A percentile compares a stretch with the other conserved stretches of the same genome.
phyloP scores from a whole-genome alignment of 371 early-diverging fungal genomes.

The Chytridium lagenaria region DNA sequence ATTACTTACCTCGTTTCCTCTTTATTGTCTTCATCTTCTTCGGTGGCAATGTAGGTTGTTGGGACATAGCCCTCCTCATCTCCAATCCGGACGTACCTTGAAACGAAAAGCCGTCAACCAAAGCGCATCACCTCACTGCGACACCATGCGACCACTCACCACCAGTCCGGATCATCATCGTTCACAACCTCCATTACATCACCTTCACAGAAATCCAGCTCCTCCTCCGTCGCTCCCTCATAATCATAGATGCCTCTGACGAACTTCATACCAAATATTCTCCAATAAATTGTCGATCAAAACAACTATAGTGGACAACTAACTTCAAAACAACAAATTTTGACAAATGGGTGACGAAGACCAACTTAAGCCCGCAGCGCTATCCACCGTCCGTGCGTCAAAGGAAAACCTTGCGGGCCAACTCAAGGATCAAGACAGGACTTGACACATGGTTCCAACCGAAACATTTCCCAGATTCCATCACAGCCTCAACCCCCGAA shows the following conservation, averaged over 20 bases:
- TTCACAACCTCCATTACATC: slow-evolving; percentile 47
- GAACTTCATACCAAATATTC: too few species aligned
- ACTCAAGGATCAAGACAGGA: slow-evolving; percentile 2
- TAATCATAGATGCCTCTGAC: slow-evolving; percentile 49
- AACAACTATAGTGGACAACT: not conserved
- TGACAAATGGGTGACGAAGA: slow-evolving; percentile 11
- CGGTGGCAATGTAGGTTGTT: slow-evolving; percentile 8
- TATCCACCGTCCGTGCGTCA: not conserved
- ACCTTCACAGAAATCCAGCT: slow-evolving; percentile 41
- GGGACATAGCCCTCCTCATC: slow-evolving; percentile 33
- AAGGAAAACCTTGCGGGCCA: slow-evolving; percentile 1
- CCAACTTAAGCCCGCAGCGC: not conserved
- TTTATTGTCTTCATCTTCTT: slow-evolving; percentile 27
- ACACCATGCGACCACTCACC: slow-evolving; percentile 32
- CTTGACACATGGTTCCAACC: slow-evolving; percentile 2
- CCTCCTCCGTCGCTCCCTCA: slow-evolving; percentile 44
- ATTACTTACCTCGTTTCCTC: too few species aligned
- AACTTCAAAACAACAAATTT: slow-evolving; percentile 19
- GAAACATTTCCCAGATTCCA: not conserved
- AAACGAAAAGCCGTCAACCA: not conserved
- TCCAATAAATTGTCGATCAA: too few species aligned
- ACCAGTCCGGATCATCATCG: slow-evolving; percentile 53
- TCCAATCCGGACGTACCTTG: slow-evolving; percentile 26
- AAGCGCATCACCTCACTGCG: not conserved
- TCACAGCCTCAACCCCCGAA: too few species aligned